Evolutionary conservation across 2,329 filamentous ascomycete species (phyloP), one percentile per base, ranked within the genome.

Genomic region (Trichoderma atroviride): DNA sequence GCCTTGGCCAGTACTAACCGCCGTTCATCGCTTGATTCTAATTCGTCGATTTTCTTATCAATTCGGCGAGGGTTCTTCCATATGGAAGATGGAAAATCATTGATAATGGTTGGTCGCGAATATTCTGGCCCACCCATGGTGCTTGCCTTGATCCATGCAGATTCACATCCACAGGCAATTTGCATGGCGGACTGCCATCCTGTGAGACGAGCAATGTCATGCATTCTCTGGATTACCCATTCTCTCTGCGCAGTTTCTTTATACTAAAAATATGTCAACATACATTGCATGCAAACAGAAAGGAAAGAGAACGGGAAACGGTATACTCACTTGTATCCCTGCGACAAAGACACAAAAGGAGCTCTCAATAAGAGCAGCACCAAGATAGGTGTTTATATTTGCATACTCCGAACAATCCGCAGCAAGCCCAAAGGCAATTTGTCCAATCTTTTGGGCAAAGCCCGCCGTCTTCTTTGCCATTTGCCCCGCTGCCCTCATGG

Each of bases 341-440:
- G 94, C 91, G 71, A 97, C 93, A 81, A 98, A 97, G 1, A 97
- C 83, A 5, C 91, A 89, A 75, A 97, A 91, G 4, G 89, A 89
- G 74, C 89, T 88, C 79, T 98, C 95, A 70, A 93, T 93, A 27
- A 97, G 86, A 0, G 92, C 92, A 0, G 92, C 92, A 6, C 92
- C 94, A 31, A 96, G 86, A 35, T 90, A 85, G 0, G 94, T 94
- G 73, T 90, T 94, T 1, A 97, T 86, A 40, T 88, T 86, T 2
- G 81, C 77, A 29, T 85, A 81, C 11, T 81, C 78, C 11, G 83
- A 80, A 14, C 85, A 83, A 31, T 87, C 85, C 58, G 88, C 87
- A 14, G 86, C 84, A 56, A 92, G 79, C 0, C 94, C 94, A 0
- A 92, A 92, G 2, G 89, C 87, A 68, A 98, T 95, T 27, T 91